phyloP scores from a whole-genome alignment of 768 basidiomycete species.

The Coprinopsis sp. region DNA sequence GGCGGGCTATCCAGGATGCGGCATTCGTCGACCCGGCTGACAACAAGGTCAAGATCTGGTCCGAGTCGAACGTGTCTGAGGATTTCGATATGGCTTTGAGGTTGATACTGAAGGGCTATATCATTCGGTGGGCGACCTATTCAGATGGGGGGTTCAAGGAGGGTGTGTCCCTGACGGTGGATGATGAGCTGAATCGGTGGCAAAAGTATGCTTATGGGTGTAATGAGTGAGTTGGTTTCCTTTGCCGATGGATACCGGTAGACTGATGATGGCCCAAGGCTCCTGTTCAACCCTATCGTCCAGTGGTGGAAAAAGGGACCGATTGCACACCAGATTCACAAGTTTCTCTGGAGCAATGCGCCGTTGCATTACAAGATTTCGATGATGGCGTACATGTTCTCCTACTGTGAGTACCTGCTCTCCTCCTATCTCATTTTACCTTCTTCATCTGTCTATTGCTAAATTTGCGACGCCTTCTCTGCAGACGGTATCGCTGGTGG shows the following conservation, averaged over 20 bases:
- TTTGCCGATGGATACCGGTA: constrained; percentile 26
- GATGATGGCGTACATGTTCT: constrained; percentile 67
- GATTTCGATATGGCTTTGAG: constrained; percentile 80
- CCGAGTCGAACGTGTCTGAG: constrained; percentile 72
- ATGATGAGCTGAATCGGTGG: constrained; percentile 89
- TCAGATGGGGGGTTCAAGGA: constrained; percentile 85
- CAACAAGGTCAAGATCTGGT: constrained; percentile 70
- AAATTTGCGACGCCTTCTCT: constrained; percentile 1
- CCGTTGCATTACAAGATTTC: constrained; percentile 81
- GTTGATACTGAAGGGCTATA: constrained; percentile 57
- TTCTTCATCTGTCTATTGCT: background rate
- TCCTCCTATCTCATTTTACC: background rate
- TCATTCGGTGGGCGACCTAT: constrained; percentile 82
- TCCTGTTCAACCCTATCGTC: constrained; percentile 78
- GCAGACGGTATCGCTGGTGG: constrained; percentile 61
- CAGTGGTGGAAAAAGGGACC: constrained; percentile 78
- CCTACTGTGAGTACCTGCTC: constrained; percentile 39
- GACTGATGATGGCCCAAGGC: constrained; percentile 29
- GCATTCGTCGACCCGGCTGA: constrained; percentile 65
- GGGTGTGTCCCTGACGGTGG: constrained; percentile 82
- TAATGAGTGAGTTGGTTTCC: constrained; percentile 48
- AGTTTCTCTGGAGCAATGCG: constrained; percentile 69
- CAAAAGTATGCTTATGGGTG: constrained; percentile 71
- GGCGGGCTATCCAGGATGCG: constrained; percentile 84
- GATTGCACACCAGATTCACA: constrained; percentile 68